Evolutionary conservation across 164 flowering plant genomes (phyloP).

Genomic region (Warburgia ugandensis): DNA sequence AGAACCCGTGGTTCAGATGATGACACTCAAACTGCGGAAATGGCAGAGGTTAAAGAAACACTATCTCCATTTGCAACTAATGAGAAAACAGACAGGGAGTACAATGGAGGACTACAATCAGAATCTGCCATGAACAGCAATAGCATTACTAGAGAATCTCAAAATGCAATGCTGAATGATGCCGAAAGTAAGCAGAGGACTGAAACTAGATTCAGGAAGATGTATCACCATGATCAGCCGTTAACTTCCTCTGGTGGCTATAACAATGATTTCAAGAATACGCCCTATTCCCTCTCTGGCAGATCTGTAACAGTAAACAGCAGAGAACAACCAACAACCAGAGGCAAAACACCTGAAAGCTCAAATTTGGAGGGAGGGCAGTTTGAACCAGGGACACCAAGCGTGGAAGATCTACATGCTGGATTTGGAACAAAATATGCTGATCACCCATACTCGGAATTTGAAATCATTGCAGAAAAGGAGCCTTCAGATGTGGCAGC

Average conservation of each 20-base stretch:
- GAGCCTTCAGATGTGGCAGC: conserved; percentile 32
- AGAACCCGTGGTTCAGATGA: conserved; percentile 11
- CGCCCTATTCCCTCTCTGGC: neutral
- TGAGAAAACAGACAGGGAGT: conserved; percentile 6
- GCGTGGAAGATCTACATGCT: conserved; percentile 23
- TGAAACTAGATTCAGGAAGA: conserved; percentile 4
- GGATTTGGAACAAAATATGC: conserved; percentile 22
- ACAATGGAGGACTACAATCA: conserved; percentile 7
- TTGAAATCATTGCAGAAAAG: conserved; percentile 9
- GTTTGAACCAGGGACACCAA: no score
- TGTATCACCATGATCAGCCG: conserved; percentile 11
- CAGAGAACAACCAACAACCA: neutral
- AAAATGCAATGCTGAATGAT: conserved; percentile 22
- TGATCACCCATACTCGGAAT: conserved; percentile 22
- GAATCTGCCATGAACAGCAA: conserved; percentile 52
- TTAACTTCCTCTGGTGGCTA: conserved; percentile 25
- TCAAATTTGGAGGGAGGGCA: neutral
- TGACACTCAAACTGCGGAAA: conserved; percentile 3
- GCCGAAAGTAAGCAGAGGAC: conserved; percentile 15
- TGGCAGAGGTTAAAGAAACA: conserved; percentile 9
- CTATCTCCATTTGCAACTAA: neutral
- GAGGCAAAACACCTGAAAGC: neutral
- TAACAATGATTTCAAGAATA: neutral
- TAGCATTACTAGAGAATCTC: conserved; percentile 28
- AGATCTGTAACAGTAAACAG: neutral